Base-by-base conservation (phyloP, 225 moss, liverwort and hornwort species). In the Pseudoscleropodium purum region DNA sequence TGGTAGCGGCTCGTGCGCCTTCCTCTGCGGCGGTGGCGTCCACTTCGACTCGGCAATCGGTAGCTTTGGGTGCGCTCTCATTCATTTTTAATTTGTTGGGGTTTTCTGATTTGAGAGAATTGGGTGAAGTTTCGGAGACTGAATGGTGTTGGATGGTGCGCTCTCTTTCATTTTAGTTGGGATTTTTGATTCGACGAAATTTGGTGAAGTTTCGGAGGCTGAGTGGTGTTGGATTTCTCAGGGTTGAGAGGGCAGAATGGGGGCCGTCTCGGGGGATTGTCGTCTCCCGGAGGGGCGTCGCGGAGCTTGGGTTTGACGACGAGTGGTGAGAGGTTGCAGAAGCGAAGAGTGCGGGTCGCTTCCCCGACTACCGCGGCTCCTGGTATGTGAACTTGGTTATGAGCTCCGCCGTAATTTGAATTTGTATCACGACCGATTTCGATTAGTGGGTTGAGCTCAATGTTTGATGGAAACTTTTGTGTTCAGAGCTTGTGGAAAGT, bases 401-500 rank as follows among this genome's bases (percentile, higher is more conserved):
- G 45, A 59, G 51, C 47, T 83, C 41, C 18, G 41, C 33, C 16
- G 74, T 30, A 15, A 4, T 54, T n/a, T 36, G 41, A 34, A 70
- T 10, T 60, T 66, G 47, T 18, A 4, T 86, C 36, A 29, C 19
- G 75, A 19, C n/a, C 59, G 54, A 75, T 60, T 31, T 39, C 30
- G 33, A 59, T 84, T 7, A 27, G 68, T 66, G 39, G 51, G 41
- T 59, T 56, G 65, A 88, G 49, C 75, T 85, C 56, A 20, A 20
- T 29, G 47, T 89, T 77, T 15, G 43, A 68, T 75, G 81, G 30
- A 49, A 75, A 5, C 29, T 69, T 63, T 56, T 31, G n/a, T 67
- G 39, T 37, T 67, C 94, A 95, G 95, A 91, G 83, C 80, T 93
- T 89, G 56, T 95, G 92, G 93, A 90, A 87, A 92, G 83, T 74